Evolutionary conservation across 176 grass and related monocot genomes (phyloP).

Genomic region (Aegilops umbellulata): DNA sequence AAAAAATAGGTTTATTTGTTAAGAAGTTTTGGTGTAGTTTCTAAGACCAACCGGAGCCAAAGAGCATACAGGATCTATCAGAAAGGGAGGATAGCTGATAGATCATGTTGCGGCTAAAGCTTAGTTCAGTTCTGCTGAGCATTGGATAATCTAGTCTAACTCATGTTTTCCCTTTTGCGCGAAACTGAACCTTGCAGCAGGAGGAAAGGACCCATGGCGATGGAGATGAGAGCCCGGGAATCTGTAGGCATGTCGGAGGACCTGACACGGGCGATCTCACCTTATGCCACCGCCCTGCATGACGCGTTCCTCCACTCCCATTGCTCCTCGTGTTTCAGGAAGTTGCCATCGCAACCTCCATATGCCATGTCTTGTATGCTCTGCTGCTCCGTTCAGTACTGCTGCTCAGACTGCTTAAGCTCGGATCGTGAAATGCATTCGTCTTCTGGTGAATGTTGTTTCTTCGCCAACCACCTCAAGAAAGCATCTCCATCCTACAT

Average conservation of each 20-base stretch:
- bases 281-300: slow-evolving; percentile 61
- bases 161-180: background rate
- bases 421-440: slow-evolving; percentile 44
- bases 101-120: background rate
- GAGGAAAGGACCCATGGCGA: slow-evolving; percentile 17
- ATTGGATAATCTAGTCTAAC: background rate
- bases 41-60: background rate
- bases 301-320: slow-evolving; percentile 47
- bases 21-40: background rate
- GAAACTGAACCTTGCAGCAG: background rate
- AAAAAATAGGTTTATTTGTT: background rate
- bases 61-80: background rate
- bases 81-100: slow-evolving; percentile 25
- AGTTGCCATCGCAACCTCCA: slow-evolving; percentile 22
- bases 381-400: slow-evolving; percentile 64
- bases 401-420: slow-evolving; percentile 47
- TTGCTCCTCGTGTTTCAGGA: slow-evolving; percentile 66
- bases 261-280: slow-evolving; percentile 52
- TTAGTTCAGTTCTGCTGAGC: background rate
- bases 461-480: slow-evolving; percentile 34
- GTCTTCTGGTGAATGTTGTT: slow-evolving; percentile 65
- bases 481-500: background rate
- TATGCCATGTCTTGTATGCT: slow-evolving; percentile 21
- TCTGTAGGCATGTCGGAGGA: slow-evolving; percentile 51
- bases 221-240: slow-evolving; percentile 70